phyloP scores from a whole-genome alignment of 306 rosid genomes.

The Pyrus pyrifolia region DNA sequence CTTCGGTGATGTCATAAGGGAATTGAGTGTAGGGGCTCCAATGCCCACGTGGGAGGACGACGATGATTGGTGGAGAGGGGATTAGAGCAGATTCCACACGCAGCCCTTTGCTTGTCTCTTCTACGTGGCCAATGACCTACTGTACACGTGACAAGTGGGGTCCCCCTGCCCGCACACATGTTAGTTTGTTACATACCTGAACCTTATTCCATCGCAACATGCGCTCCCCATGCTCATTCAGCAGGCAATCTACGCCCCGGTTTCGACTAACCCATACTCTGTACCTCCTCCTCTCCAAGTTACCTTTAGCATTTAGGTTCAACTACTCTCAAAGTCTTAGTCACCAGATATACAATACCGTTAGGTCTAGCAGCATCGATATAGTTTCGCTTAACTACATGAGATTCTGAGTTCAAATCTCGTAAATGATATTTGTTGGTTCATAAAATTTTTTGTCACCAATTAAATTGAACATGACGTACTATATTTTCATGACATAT shows the following conservation, averaged over 20 bases:
- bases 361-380: too few relatives aligned
- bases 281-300: too few relatives aligned
- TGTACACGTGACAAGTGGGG: conserved; percentile 53
- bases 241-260: neutral
- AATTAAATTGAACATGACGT: too few relatives aligned
- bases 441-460: too few relatives aligned
- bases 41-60: conserved; percentile 72
- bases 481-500: too few relatives aligned
- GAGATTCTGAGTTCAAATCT: too few relatives aligned
- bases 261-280: neutral
- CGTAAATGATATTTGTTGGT: too few relatives aligned
- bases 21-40: conserved; percentile 26
- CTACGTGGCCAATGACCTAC: conserved; percentile 44
- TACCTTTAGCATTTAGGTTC: too few relatives aligned
- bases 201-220: neutral
- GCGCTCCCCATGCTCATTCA: neutral
- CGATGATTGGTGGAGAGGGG: conserved; percentile 77
- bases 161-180: conserved; percentile 5
- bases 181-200: neutral
- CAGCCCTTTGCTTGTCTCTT: conserved; percentile 17
- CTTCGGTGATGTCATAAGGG: conserved; percentile 1
- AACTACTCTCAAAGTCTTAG: too few relatives aligned
- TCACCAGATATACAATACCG: too few relatives aligned
- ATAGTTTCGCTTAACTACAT: too few relatives aligned
- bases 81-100: conserved; percentile 59